phyloP scores from a whole-genome alignment of 83 land plant genomes.

The Larix sibirica region DNA sequence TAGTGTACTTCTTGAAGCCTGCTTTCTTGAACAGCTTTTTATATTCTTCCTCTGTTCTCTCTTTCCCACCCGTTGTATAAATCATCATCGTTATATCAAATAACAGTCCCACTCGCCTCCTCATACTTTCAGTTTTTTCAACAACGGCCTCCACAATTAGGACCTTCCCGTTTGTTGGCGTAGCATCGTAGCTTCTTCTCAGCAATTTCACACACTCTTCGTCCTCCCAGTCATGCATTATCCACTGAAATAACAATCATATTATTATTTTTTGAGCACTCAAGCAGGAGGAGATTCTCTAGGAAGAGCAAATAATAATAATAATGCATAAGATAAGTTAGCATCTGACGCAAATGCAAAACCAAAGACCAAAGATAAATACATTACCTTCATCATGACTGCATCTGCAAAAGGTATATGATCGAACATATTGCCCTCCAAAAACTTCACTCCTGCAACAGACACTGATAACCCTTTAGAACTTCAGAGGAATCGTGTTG shows the following conservation, averaged over 20 bases:
- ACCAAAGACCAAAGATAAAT: too few species aligned
- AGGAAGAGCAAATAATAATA: too few species aligned
- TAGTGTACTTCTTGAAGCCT: constrained; percentile 40
- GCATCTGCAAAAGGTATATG: constrained; percentile 58
- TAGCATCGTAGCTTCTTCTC: constrained; percentile 54
- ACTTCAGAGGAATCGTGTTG: too few species aligned
- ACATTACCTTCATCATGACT: constrained; percentile 74
- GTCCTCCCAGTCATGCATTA: constrained; percentile 74
- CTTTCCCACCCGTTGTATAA: constrained; percentile 61
- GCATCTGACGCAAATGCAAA: too few species aligned
- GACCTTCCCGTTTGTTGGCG: constrained; percentile 64
- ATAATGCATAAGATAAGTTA: too few species aligned
- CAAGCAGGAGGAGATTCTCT: too few species aligned
- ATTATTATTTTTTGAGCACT: too few species aligned
- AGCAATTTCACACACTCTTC: constrained; percentile 56
- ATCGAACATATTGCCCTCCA: background rate
- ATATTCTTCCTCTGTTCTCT: constrained; percentile 62
- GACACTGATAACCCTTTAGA: too few species aligned
- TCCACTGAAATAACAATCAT: constrained; percentile 35
- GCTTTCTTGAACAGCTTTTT: constrained; percentile 38
- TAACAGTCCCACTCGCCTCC: constrained; percentile 21
- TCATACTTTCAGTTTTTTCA: constrained; percentile 19
- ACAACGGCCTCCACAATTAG: constrained; percentile 44
- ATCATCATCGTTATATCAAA: constrained; percentile 62
- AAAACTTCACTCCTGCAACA: constrained; percentile 64